Base-by-base conservation (phyloP, 2,329 filamentous ascomycete genomes). In the Orbilia blumenaviensis region DNA sequence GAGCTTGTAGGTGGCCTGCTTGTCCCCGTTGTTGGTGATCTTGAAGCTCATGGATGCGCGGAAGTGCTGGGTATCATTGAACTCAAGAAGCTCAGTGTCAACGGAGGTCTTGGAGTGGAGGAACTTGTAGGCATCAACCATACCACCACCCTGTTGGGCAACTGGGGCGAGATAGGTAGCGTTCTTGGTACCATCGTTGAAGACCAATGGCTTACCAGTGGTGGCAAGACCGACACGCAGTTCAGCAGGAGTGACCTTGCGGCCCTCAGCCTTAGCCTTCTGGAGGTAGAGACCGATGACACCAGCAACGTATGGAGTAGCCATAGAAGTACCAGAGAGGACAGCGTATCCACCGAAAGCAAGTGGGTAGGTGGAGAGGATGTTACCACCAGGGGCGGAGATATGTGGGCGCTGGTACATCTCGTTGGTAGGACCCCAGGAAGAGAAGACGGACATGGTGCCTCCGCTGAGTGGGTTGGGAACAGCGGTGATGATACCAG, bases 11-110 rank as follows among this genome's bases (percentile, higher is more conserved):
- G 85, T 86, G 58, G 88, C 81, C 0, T 83, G 81, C 23, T 83
- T 82, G 14, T 81, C 81, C 50, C 86, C 87, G 3, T 83, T 83
- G 83, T 90, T 91, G 79, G 82, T 84, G 78, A 91, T 84, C 41
- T 83, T 85, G 80, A 90, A 88, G 77, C 85, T 85, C 46, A 85
- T 82, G 1, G 82, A 83, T 9, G 83, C 81, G 50, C 81, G 81
- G 77, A 89, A 86, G 83, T 90, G 81, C 78, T 87, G 86, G 0
- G 88, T 89, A 81, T 91, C 89, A 80, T 90, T 90, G 82, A 90
- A 89, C 2, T 87, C 85, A 12, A 91, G 82, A 80, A 86, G 87
- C n/a, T 86, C 86, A 8, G 84, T 85, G 78, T 85, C 86, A 18
- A 90, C 82, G 10, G 87, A 79, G 1, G 86, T 85, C 1, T 84